Conservation (phyloP, 768 basidiomycete species). For the Boletus eberwhitei region DNA sequence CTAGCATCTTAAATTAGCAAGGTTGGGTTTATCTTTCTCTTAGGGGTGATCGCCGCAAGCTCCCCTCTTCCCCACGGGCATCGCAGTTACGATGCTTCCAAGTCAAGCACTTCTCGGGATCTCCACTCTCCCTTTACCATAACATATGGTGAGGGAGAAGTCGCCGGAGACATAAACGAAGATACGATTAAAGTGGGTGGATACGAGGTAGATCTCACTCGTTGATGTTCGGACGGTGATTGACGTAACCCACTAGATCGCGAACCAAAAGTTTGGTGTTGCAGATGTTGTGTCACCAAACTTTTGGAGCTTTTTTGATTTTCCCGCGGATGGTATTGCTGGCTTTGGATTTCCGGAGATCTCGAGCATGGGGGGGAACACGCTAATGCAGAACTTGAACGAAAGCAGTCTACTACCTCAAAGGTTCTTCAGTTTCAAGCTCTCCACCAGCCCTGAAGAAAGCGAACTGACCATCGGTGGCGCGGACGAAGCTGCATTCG, state of each 20-base stretch:
- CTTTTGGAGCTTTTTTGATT: not conserved
- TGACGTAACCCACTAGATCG: slow-evolving; percentile 20
- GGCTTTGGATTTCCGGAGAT: slow-evolving; percentile 40
- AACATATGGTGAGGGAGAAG: slow-evolving; percentile 38
- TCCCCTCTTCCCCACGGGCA: slow-evolving; percentile 11
- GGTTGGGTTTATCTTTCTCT: not conserved
- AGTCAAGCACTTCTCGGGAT: slow-evolving; percentile 25
- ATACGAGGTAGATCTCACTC: slow-evolving; percentile 22
- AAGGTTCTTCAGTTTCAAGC: slow-evolving; percentile 44
- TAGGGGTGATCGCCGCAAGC: no score
- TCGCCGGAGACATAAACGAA: slow-evolving; percentile 29
- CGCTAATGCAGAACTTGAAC: slow-evolving; percentile 43
- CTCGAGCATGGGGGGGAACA: slow-evolving; percentile 29
- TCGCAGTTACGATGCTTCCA: slow-evolving; percentile 21
- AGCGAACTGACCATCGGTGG: slow-evolving; percentile 25
- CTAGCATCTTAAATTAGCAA: not conserved
- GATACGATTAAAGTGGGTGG: slow-evolving; percentile 38
- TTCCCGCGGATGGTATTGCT: slow-evolving; percentile 35
- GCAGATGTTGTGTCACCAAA: not conserved
- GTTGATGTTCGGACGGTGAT: not conserved
- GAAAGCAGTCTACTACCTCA: slow-evolving; percentile 18
- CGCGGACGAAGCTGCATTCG: slow-evolving; percentile 47
- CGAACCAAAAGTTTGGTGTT: slow-evolving; percentile 31
- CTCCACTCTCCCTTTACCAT: slow-evolving; percentile 13
- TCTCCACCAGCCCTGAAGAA: slow-evolving; percentile 26